Percentiles rank a stretch among this genome's conserved stretches.
Conservation (phyloP, 441 rosid species). For the Flueggea neowawraea region DNA sequence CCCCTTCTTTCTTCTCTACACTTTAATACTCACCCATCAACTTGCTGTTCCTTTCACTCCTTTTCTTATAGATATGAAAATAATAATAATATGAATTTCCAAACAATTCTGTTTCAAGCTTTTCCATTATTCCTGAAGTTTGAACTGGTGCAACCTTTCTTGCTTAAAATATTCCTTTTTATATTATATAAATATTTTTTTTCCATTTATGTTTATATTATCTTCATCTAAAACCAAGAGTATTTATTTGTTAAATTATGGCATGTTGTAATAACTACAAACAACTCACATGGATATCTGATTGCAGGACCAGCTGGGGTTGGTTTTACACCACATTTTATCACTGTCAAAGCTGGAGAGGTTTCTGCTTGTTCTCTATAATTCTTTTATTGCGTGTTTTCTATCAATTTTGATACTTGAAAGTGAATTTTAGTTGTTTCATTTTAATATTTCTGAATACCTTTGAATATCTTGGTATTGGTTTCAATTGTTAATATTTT, state of each 20-base stretch:
- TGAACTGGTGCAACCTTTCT: not conserved
- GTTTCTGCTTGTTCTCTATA: slow-evolving; percentile 34
- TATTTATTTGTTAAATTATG: too few species aligned
- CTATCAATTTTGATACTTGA: not conserved
- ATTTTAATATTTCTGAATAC: not conserved
- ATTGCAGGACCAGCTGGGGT: slow-evolving; percentile 68
- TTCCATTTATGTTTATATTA: too few species aligned
- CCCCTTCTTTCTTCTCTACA: too few species aligned
- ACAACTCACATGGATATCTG: slow-evolving; percentile 12
- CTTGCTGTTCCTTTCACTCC: too few species aligned
- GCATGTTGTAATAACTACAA: too few species aligned
- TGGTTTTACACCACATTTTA: slow-evolving; percentile 80
- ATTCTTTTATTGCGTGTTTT: slow-evolving; percentile 8
- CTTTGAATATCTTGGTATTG: not conserved
- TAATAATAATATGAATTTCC: not conserved
- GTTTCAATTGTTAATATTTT: not conserved
- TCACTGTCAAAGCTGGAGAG: slow-evolving; percentile 86
- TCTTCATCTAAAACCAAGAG: too few species aligned
- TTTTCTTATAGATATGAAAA: not conserved
- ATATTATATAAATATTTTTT: too few species aligned
- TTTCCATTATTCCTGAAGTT: not conserved
- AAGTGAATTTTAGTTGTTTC: not conserved
- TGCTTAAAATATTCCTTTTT: not conserved
- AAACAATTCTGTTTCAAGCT: not conserved
- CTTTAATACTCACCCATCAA: too few species aligned